Evolutionary conservation across 2,329 filamentous ascomycete genomes (phyloP).

Genomic region (Peltaster fructicola): DNA sequence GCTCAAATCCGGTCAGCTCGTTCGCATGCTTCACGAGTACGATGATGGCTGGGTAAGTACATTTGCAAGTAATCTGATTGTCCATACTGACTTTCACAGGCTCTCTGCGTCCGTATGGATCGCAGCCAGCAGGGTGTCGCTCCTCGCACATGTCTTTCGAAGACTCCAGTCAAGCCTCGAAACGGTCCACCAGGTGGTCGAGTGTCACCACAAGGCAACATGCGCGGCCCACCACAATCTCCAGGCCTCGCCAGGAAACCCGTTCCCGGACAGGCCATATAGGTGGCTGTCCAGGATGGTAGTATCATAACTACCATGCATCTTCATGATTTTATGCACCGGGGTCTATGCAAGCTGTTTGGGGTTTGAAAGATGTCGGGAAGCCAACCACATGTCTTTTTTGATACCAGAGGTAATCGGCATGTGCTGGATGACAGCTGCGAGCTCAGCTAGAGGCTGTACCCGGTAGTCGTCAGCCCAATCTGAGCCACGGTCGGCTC

Average conservation of each 20-base stretch:
- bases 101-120: slow-evolving; percentile 80
- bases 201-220: slow-evolving; percentile 9
- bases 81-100: slow-evolving; percentile 30
- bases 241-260: too few species aligned
- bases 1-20: slow-evolving; percentile 62
- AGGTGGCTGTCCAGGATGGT: too few species aligned
- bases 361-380: too few species aligned
- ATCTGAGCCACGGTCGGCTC: not conserved
- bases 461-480: not conserved
- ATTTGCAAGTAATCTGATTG: not conserved
- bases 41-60: slow-evolving; percentile 89
- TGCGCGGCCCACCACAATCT: slow-evolving; percentile 17
- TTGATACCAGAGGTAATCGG: too few species aligned
- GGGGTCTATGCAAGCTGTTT: too few species aligned
- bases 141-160: slow-evolving; percentile 82
- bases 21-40: slow-evolving; percentile 84
- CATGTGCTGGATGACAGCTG: too few species aligned
- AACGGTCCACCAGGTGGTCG: slow-evolving; percentile 42
- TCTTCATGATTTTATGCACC: too few species aligned
- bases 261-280: slow-evolving; percentile 29
- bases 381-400: too few species aligned
- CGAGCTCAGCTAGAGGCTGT: too few species aligned
- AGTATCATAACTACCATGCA: too few species aligned
- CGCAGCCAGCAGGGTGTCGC: slow-evolving; percentile 84
- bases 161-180: slow-evolving; percentile 76